Evolutionary conservation across 2,329 filamentous ascomycete species (phyloP), one percentile per base, ranked within the genome.

Genomic region (Xylaria arbuscula): DNA sequence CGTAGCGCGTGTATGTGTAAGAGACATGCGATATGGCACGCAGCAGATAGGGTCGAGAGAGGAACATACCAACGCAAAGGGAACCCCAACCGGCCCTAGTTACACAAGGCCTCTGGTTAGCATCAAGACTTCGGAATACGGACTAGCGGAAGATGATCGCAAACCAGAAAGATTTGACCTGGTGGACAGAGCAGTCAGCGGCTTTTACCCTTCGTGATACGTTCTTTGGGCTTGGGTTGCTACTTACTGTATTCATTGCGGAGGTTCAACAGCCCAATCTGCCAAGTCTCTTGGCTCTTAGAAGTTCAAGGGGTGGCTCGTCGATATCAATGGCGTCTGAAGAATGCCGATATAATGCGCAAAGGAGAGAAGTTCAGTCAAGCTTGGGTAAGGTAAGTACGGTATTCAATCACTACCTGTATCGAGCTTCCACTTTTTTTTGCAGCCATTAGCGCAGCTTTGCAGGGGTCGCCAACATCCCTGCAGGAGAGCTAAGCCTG

Each of bases 41-140:
- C 53, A 32, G 19, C 3, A 17, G 28, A 42, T 42, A 10, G 24
- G 13, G 10, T 3, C 24, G 15, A 22, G 24, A 28, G 15, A 8
- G 15, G 36, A 28, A 77, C 89, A 68, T 88, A 94, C 92, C 94
- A 75, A 92, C 86, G 78, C 94, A 96, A 63, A 98, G 88, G 58
- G 93, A 88, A 75, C 93, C 94, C 96, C 93, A 98, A 78, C 96
- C 96, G 77, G 95, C 84, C 92, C 94, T 97, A 73, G 13, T 36
- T 4, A 9, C 17, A 62, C n/a, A 50, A 13, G 32, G 17, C 58
- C n/a, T 47, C 15, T 10, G 40, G 47, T 72, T 40, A 71, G 64
- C 51, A 50, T 62, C 55, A 13, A 7, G 19, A 24, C 8, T 5
- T 40, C 10, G 54, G 42, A 40, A 50, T 40, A 50, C 22, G 22